Conservation (phyloP, 768 basidiomycete genomes). For the Tricholoma saponaceum region DNA sequence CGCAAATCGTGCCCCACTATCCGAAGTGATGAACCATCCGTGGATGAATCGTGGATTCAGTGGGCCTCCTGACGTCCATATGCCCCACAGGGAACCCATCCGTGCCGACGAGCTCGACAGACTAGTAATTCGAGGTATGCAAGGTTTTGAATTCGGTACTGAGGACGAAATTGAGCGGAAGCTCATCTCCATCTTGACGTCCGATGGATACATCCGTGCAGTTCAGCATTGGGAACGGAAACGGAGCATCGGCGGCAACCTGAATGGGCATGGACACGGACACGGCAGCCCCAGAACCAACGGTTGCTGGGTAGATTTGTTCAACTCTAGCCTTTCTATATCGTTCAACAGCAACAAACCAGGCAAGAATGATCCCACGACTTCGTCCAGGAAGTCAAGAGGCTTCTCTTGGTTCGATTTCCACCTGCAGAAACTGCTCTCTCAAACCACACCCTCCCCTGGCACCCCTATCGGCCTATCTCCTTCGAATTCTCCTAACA, state of each 20-base stretch:
- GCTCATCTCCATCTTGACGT: constrained; percentile 68
- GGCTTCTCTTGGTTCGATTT: constrained; percentile 97
- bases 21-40: constrained; percentile 83
- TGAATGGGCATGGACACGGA: constrained; percentile 33
- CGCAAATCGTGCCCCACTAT: constrained; percentile 71
- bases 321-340: constrained; percentile 67
- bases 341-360: constrained; percentile 49
- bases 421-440: constrained; percentile 86
- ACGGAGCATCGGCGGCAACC: constrained; percentile 32
- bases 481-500: constrained; percentile 58
- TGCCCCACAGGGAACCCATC: constrained; percentile 86
- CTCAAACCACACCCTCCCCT: constrained; percentile 47
- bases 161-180: constrained; percentile 81
- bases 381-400: constrained; percentile 61
- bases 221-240: constrained; percentile 79
- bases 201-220: constrained; percentile 71
- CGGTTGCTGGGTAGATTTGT: constrained; percentile 52
- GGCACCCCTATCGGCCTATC: constrained; percentile 43
- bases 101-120: constrained; percentile 86
- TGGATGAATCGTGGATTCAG: constrained; percentile 90
- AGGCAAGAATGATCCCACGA: constrained; percentile 40
- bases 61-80: constrained; percentile 76
- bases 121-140: constrained; percentile 85
- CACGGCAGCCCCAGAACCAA: constrained; percentile 29
- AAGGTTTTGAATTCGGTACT: constrained; percentile 93